A percentile compares a stretch with the other conserved stretches of the same genome.
Evolutionary conservation across 257 asterid genomes (phyloP).

Genomic region (Henckelia pumila): DNA sequence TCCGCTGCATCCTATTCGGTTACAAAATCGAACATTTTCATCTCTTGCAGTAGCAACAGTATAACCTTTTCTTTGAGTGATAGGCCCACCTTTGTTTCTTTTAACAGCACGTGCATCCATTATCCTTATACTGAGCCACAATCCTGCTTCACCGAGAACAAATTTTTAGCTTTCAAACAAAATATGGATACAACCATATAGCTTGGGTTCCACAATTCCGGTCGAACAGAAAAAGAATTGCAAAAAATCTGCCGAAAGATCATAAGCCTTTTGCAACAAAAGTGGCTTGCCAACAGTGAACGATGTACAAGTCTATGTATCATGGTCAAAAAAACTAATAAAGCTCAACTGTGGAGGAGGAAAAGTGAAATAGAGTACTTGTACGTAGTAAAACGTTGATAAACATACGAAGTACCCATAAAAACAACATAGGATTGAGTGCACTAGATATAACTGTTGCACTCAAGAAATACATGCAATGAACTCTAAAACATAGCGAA

Average conservation of each 20-base stretch:
- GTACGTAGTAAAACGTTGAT: no score
- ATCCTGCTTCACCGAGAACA: constrained; percentile 28
- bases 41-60: constrained; percentile 31
- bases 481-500: not conserved
- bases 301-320: not conserved
- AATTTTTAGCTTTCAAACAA: constrained; percentile 4
- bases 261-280: not conserved
- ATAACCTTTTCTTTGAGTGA: constrained; percentile 38
- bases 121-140: constrained; percentile 14
- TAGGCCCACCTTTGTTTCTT: constrained; percentile 34
- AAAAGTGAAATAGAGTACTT: no score
- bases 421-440: not conserved
- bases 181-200: not conserved
- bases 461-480: not conserved
- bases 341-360: no score
- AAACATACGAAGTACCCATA: no score
- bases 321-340: no score
- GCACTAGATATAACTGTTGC: not conserved
- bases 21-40: constrained; percentile 59
- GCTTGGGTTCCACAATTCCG: not conserved
- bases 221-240: constrained; percentile 7
- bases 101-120: constrained; percentile 55
- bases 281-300: not conserved
- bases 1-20: constrained; percentile 80
- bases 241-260: not conserved